These are phyloP conservation scores for Globisporangium abappressorium DNA, from an alignment of 352 stramenopile species.

Conservation along the genomic window DNA sequence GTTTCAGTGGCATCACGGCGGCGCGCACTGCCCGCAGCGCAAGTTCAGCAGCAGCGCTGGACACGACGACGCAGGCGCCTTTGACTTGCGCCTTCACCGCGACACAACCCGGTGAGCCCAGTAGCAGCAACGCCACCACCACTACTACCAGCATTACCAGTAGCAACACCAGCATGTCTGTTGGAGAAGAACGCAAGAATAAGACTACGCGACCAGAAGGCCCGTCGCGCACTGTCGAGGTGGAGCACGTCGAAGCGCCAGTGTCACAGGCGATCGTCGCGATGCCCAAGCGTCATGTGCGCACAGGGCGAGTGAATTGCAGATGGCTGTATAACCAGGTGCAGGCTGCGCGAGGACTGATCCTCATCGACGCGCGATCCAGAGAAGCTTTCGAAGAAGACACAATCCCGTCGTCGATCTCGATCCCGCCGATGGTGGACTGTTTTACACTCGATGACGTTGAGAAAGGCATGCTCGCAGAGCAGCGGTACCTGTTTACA, in stretches of 20 bases:
- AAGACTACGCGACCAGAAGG: slow-evolving; percentile 3
- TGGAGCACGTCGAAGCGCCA: not conserved
- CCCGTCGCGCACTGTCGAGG: not conserved
- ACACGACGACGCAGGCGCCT: not conserved
- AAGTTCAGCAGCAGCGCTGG: slow-evolving; percentile 7
- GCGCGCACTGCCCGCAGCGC: slow-evolving; percentile 8
- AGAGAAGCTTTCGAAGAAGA: slow-evolving; percentile 59
- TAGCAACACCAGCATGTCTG: slow-evolving; percentile 26
- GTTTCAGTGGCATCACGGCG: slow-evolving; percentile 13
- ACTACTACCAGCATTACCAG: not conserved
- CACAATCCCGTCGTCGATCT: slow-evolving; percentile 74
- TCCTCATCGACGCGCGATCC: slow-evolving; percentile 69
- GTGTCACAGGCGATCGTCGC: slow-evolving; percentile 17
- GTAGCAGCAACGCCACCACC: not conserved
- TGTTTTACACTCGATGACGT: slow-evolving; percentile 50
- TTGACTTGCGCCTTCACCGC: not conserved
- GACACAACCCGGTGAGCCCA: not conserved
- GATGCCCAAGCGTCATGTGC: slow-evolving; percentile 50
- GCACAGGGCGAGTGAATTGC: slow-evolving; percentile 67
- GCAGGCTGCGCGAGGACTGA: slow-evolving; percentile 67
- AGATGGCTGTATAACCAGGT: slow-evolving; percentile 86
- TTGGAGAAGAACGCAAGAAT: slow-evolving; percentile 29
- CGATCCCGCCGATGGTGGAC: slow-evolving; percentile 52
- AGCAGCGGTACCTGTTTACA: slow-evolving; percentile 70
- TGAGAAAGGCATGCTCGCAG: slow-evolving; percentile 46